Base-by-base conservation (phyloP, 1,139 yeast species). In the Sugiyamaella paludigena region DNA sequence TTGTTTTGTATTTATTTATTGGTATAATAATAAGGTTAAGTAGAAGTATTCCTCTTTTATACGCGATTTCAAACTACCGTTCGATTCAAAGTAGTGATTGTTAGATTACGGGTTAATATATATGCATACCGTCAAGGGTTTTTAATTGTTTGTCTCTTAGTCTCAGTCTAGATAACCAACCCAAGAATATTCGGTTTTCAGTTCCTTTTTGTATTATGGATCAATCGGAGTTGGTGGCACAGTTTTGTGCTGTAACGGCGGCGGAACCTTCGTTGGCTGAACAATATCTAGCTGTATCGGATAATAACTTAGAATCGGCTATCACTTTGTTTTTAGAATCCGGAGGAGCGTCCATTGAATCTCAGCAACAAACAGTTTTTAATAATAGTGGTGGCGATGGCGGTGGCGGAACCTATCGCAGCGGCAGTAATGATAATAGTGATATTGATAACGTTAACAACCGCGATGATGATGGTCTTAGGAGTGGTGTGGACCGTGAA, bases 211-310 rank as follows among this genome's bases (percentile, higher is more conserved):
- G 5, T 19, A 36, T n/a, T 31, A 43, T 43, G 46, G 46, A 43
- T 30, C 46, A 43, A 9, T 43, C 46, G 24, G 88, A 81, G 48
- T 70, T 75, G 40, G 72, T 87, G 30, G 83, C 85, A 16, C 80
- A 84, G 30, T 92, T 92, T 67, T 74, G 91, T 64, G 92, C 94
- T 32, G 84, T 94, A 49, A 89, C 98, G 0, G 88, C 88, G 15
- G 79, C 81, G 2, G 94, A 87, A 62, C 76, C 79, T 1, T 76
- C 76, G 2, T 72, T 80, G 29, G 98, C 98, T 1, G 74, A 75
- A 53, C 89, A 84, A 61, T 94, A 84, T 64, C 69, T 94, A 40
- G 91, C 84, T 29, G 81, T 91, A 69, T 79, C 94, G 8, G 91
- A 83, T 45, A 83, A 83, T 50, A 81, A 88, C 63, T 66, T 92